These are phyloP conservation scores for Phytophthora nicotianae DNA, from an alignment of 352 stramenopile genomes.

Conservation along the genomic window DNA sequence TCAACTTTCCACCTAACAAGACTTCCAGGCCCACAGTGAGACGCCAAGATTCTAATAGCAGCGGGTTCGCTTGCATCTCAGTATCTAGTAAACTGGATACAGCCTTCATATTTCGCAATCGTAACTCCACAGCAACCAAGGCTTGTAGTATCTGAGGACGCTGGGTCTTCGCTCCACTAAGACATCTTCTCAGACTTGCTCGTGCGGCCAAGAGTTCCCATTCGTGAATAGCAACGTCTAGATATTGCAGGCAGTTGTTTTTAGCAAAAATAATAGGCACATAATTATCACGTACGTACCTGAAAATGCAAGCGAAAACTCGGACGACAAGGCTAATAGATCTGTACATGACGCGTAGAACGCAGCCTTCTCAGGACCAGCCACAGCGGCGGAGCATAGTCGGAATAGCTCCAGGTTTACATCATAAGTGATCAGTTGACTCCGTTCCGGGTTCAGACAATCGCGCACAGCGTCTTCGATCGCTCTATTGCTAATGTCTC, in stretches of 20 bases:
- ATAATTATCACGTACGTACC: constrained; percentile 30
- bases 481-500: constrained; percentile 23
- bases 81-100: constrained; percentile 43
- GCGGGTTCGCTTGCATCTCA: constrained; percentile 39
- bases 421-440: constrained; percentile 33
- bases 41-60: constrained; percentile 51
- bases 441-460: constrained; percentile 54
- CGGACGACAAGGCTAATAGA: constrained; percentile 35
- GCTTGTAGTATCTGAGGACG: constrained; percentile 42
- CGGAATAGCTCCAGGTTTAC: constrained; percentile 45
- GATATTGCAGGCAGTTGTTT: not conserved
- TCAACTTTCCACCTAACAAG: constrained; percentile 46
- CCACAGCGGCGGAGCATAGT: constrained; percentile 38
- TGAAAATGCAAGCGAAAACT: constrained; percentile 54
- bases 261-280: no score
- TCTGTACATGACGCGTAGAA: constrained; percentile 44
- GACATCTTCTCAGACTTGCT: constrained; percentile 38
- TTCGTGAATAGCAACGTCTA: constrained; percentile 47
- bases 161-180: constrained; percentile 35
- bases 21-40: constrained; percentile 61
- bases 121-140: constrained; percentile 47
- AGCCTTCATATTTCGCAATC: constrained; percentile 45
- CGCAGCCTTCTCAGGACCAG: constrained; percentile 33
- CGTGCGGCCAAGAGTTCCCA: constrained; percentile 58
- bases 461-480: constrained; percentile 42